These are phyloP conservation scores for Colletotrichum tanaceti DNA, from an alignment of 2,329 filamentous ascomycete genomes.

Conservation along the genomic window DNA sequence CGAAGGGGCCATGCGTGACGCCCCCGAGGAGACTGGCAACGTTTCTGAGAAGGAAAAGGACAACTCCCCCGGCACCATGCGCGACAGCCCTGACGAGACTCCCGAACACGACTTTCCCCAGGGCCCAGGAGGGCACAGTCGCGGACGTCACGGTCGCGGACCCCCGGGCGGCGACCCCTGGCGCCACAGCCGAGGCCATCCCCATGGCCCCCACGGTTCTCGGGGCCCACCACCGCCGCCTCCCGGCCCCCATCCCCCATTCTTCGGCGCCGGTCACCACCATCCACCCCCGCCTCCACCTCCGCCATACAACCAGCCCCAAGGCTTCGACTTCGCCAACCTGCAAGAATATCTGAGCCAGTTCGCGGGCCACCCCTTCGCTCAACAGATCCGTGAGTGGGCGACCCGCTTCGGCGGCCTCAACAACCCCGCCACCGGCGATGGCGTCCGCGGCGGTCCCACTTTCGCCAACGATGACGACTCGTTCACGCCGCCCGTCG, in stretches of 20 bases:
- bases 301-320: slow-evolving; percentile 42
- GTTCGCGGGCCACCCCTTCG: slow-evolving; percentile 56
- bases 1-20: slow-evolving; percentile 45
- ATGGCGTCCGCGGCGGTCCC: slow-evolving; percentile 32
- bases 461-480: slow-evolving; percentile 46
- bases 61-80: slow-evolving; percentile 50
- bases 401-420: slow-evolving; percentile 40
- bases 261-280: slow-evolving; percentile 41
- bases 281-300: slow-evolving; percentile 41
- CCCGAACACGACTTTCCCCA: slow-evolving; percentile 48
- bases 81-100: slow-evolving; percentile 49
- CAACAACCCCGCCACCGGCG: slow-evolving; percentile 18
- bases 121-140: slow-evolving; percentile 42
- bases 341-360: slow-evolving; percentile 50
- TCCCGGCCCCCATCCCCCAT: slow-evolving; percentile 44
- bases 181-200: slow-evolving; percentile 30
- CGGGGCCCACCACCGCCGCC: slow-evolving; percentile 41
- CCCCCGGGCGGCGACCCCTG: slow-evolving; percentile 30
- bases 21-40: slow-evolving; percentile 44
- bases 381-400: slow-evolving; percentile 56
- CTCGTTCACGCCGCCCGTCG: slow-evolving; percentile 73
- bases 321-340: slow-evolving; percentile 52
- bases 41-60: slow-evolving; percentile 49
- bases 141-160: slow-evolving; percentile 39
- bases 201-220: slow-evolving; percentile 33